phyloP scores from a whole-genome alignment of 768 basidiomycete genomes.

The Tulasnella sp. region DNA sequence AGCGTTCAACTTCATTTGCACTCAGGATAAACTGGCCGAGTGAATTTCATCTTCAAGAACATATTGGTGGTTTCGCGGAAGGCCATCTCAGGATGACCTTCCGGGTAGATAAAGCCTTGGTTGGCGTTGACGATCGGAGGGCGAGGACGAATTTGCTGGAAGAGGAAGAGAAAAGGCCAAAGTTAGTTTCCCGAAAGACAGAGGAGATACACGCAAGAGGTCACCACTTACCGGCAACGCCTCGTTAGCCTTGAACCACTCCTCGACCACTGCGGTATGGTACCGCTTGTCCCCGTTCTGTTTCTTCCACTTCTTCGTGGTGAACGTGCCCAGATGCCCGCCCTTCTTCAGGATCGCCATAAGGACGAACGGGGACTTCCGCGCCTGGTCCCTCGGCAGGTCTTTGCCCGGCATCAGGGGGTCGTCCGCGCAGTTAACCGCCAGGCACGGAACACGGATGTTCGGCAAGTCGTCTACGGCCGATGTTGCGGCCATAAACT shows the following conservation, averaged over 20 bases:
- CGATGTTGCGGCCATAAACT: neutral
- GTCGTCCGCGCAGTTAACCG: neutral
- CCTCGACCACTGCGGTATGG: neutral
- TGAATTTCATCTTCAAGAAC: neutral
- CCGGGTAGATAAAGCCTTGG: neutral
- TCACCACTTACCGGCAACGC: neutral
- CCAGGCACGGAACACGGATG: neutral
- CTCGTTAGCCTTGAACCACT: neutral
- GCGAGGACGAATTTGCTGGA: neutral
- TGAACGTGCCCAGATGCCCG: neutral
- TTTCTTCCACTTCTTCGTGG: neutral
- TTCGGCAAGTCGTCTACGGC: neutral
- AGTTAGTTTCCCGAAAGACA: too few relatives aligned
- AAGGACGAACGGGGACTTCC: neutral
- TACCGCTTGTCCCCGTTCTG: neutral
- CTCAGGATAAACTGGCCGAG: neutral
- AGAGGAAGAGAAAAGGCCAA: too few relatives aligned
- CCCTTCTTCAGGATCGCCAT: neutral
- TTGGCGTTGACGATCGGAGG: neutral
- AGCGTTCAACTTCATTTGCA: neutral
- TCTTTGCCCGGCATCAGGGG: neutral
- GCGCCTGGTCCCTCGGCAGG: neutral
- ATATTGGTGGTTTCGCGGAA: neutral
- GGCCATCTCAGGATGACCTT: neutral
- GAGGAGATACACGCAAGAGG: too few relatives aligned